Evolutionary conservation across 805 yeast genomes (phyloP).

Genomic region (Clavispora fructus): DNA sequence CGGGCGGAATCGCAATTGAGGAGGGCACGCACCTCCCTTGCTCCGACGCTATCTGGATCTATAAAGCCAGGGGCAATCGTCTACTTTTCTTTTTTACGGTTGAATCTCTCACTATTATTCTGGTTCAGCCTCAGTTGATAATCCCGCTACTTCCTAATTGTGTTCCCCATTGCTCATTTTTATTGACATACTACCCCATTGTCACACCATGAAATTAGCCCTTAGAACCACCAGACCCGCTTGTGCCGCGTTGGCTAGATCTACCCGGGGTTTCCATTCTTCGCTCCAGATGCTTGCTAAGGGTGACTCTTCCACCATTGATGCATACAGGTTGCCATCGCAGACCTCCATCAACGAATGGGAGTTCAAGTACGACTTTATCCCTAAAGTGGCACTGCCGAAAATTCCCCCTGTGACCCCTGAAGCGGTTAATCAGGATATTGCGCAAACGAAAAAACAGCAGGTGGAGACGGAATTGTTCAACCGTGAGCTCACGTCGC

Average conservation of each 20-base stretch:
- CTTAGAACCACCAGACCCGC: slow-evolving; percentile 6
- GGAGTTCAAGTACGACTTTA: slow-evolving; percentile 45
- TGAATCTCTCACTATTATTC: too few relatives aligned
- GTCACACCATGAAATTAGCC: not conserved
- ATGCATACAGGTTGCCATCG: slow-evolving; percentile 48
- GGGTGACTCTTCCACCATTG: slow-evolving; percentile 55
- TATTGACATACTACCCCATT: not conserved
- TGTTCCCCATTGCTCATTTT: not conserved
- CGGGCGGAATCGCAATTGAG: not conserved
- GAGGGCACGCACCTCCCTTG: not conserved
- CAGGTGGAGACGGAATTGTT: slow-evolving; percentile 34
- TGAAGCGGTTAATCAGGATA: slow-evolving; percentile 46
- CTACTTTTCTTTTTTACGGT: not conserved
- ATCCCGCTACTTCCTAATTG: too few relatives aligned
- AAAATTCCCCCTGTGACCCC: slow-evolving; percentile 42
- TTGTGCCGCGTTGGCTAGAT: not conserved
- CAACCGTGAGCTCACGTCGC: slow-evolving; percentile 26
- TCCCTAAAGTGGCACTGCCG: slow-evolving; percentile 36
- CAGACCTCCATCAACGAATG: slow-evolving; percentile 43
- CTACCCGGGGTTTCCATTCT: not conserved
- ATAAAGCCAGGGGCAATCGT: not conserved
- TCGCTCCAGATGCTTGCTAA: slow-evolving; percentile 31
- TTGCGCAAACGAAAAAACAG: slow-evolving; percentile 37
- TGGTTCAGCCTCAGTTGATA: not conserved
- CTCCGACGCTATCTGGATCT: not conserved